Conservation (phyloP, 2,329 filamentous ascomycete species). For the Xylaria sp. region DNA sequence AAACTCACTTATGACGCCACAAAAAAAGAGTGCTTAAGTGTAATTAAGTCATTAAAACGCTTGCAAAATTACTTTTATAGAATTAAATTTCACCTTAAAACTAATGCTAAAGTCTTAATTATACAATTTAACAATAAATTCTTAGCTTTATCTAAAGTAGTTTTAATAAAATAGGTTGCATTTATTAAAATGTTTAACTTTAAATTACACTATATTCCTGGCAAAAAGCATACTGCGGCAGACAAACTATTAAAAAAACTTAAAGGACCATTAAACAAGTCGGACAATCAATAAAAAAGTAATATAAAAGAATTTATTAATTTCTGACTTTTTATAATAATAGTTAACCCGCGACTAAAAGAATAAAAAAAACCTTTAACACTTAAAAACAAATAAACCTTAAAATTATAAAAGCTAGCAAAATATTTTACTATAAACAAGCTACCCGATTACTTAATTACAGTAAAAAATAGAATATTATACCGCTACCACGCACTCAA, state of each 20-base stretch:
- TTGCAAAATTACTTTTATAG: not conserved
- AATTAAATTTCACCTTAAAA: not conserved
- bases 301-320: not conserved
- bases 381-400: not conserved
- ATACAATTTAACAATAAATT: not conserved
- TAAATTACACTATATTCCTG: not conserved
- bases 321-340: not conserved
- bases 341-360: not conserved
- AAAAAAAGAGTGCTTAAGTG: not conserved
- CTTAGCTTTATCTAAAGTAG: not conserved
- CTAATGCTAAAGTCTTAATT: no score
- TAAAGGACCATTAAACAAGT: not conserved
- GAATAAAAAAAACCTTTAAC: no score
- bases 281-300: not conserved
- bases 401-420: not conserved
- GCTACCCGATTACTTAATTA: not conserved
- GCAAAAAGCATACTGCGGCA: not conserved
- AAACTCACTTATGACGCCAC: not conserved
- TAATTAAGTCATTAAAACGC: not conserved
- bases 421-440: not conserved
- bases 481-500: no score
- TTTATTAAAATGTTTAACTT: constrained; percentile 3
- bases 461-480: no score
- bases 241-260: not conserved
- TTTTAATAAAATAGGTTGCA: not conserved